phyloP scores from a whole-genome alignment of 257 asterid genomes.

The Buddleja alternifolia region DNA sequence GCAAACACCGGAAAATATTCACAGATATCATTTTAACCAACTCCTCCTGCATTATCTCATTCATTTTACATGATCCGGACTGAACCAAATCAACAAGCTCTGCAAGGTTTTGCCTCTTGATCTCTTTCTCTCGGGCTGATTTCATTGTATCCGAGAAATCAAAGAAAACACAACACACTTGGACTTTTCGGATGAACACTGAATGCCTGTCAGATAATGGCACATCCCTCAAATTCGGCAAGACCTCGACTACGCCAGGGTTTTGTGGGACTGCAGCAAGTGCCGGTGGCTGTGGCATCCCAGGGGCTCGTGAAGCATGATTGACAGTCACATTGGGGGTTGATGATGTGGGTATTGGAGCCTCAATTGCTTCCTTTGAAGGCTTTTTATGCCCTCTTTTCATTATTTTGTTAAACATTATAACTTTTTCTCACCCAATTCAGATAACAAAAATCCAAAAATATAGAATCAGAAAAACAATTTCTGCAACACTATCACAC shows the following conservation, averaged over 20 bases:
- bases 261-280: constrained; percentile 52
- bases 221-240: constrained; percentile 74
- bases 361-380: constrained; percentile 57
- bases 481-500: constrained; percentile 24
- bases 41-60: constrained; percentile 91
- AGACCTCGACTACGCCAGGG: constrained; percentile 73
- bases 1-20: constrained; percentile 76
- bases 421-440: constrained; percentile 18
- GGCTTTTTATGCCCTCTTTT: constrained; percentile 70
- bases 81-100: constrained; percentile 85
- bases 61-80: constrained; percentile 75
- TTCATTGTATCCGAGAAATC: constrained; percentile 76
- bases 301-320: constrained; percentile 48
- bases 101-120: constrained; percentile 82
- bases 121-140: constrained; percentile 89
- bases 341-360: constrained; percentile 49
- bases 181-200: constrained; percentile 75
- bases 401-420: constrained; percentile 68
- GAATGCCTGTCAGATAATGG: constrained; percentile 63
- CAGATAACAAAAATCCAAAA: constrained; percentile 24
- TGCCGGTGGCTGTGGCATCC: constrained; percentile 35
- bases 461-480: not conserved
- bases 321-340: constrained; percentile 47
- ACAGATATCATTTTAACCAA: constrained; percentile 72
- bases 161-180: constrained; percentile 67